Percentiles rank a stretch among this genome's conserved stretches.
Evolutionary conservation across 1,284 basidiomycete species (phyloP).

Genomic region (Cutaneotrichosporon cutaneum): DNA sequence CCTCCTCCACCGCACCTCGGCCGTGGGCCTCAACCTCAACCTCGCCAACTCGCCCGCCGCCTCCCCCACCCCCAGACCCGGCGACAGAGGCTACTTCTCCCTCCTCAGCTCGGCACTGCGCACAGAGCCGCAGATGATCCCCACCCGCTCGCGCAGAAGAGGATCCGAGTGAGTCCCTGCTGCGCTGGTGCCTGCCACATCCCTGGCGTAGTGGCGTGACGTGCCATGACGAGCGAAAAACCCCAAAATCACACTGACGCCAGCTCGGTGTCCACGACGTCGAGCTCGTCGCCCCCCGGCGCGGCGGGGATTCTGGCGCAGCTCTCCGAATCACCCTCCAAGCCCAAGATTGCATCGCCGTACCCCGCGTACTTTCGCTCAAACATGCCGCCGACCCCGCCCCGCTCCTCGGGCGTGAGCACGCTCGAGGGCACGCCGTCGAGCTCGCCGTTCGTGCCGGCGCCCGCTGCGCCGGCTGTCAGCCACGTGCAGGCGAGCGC

Average conservation of each 20-base stretch:
- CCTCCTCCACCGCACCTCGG: not conserved
- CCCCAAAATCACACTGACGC: not conserved
- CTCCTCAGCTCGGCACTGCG: not conserved
- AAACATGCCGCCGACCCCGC: not conserved
- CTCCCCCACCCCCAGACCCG: not conserved
- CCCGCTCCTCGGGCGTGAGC: not conserved
- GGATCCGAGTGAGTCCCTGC: not conserved
- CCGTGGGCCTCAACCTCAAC: not conserved
- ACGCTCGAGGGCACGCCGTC: not conserved
- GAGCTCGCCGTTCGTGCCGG: not conserved
- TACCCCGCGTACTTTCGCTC: not conserved
- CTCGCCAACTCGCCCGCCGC: not conserved
- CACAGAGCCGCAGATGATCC: not conserved
- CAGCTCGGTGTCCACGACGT: not conserved
- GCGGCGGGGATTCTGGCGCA: not conserved
- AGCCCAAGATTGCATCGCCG: not conserved
- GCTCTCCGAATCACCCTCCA: not conserved
- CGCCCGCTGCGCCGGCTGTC: not conserved
- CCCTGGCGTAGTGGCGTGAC: no score
- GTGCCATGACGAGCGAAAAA: no score
- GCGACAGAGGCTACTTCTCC: not conserved
- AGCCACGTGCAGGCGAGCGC: not conserved
- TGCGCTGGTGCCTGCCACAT: not conserved
- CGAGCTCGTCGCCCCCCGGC: not conserved
- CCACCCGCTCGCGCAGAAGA: not conserved